Conservation (phyloP, 2,329 filamentous ascomycete species). For the Aplosporella prunicola region DNA sequence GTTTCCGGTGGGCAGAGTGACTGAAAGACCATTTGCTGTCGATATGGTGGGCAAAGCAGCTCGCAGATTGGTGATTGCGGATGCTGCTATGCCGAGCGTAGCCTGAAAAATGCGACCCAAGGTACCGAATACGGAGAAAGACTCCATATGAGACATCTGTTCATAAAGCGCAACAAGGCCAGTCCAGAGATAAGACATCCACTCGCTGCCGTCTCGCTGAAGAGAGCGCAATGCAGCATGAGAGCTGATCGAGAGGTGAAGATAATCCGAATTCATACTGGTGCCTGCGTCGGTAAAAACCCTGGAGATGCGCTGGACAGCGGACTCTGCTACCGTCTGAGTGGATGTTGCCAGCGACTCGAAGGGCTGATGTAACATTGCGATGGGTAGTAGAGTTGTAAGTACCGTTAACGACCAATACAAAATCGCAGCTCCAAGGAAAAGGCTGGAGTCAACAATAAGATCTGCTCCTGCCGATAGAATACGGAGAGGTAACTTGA, state of each 20-base stretch:
- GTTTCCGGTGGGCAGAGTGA: conserved; percentile 24
- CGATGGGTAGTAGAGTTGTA: conserved; percentile 17
- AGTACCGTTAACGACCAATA: conserved; percentile 25
- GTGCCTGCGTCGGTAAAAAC: conserved; percentile 20
- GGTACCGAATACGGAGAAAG: conserved; percentile 6
- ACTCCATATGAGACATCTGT: conserved; percentile 4
- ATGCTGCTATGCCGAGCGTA: not conserved
- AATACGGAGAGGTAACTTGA: conserved; percentile 62
- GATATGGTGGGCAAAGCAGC: conserved; percentile 8
- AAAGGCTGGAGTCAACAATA: conserved; percentile 64
- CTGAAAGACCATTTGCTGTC: conserved; percentile 26
- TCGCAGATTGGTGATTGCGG: conserved; percentile 1
- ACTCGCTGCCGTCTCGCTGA: conserved; percentile 13
- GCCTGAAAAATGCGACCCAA: conserved; percentile 1
- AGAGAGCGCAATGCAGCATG: conserved; percentile 29
- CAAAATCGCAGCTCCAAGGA: conserved; percentile 47
- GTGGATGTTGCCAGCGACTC: conserved; percentile 6
- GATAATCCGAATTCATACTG: conserved; percentile 23
- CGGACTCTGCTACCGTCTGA: conserved; percentile 22
- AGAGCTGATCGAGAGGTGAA: conserved; percentile 28
- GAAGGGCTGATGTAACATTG: not conserved
- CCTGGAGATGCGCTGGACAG: conserved; percentile 26
- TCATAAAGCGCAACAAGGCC: not conserved
- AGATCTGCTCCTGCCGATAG: conserved; percentile 68
- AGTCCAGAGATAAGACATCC: not conserved